phyloP scores from a whole-genome alignment of 2,329 filamentous ascomycete genomes.

The Trichoderma lentiforme region DNA sequence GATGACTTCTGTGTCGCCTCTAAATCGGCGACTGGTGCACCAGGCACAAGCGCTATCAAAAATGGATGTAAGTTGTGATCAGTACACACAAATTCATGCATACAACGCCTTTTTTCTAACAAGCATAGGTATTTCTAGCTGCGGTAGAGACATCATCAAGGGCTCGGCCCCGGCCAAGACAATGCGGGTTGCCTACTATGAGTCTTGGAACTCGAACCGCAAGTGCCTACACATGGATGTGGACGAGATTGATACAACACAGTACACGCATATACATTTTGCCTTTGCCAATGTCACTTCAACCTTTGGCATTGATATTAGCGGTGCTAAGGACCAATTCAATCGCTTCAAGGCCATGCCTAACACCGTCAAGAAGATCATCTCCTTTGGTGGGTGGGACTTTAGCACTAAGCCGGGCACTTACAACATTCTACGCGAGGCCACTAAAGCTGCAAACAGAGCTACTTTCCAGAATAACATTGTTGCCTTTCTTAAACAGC shows the following conservation, averaged over 20 bases:
- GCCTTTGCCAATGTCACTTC: constrained; percentile 29
- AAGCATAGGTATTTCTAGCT: constrained; percentile 30
- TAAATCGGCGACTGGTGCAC: constrained; percentile 27
- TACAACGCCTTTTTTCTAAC: neutral
- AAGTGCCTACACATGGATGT: constrained; percentile 33
- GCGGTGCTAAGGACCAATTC: constrained; percentile 28
- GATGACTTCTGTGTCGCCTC: constrained; percentile 41
- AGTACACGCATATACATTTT: constrained; percentile 35
- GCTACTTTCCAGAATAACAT: constrained; percentile 36
- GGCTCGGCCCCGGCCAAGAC: constrained; percentile 26
- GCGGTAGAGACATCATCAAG: constrained; percentile 32
- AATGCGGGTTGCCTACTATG: constrained; percentile 32
- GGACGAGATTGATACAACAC: constrained; percentile 22
- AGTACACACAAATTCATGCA: neutral
- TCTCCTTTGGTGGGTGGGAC: constrained; percentile 38
- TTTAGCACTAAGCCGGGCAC: constrained; percentile 28
- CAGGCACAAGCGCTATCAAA: constrained; percentile 27
- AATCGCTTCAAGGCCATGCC: constrained; percentile 29
- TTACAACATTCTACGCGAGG: constrained; percentile 30
- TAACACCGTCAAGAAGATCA: constrained; percentile 30
- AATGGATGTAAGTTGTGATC: constrained; percentile 24
- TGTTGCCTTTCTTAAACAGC: constrained; percentile 37
- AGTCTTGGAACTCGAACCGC: constrained; percentile 31
- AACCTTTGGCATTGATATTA: constrained; percentile 20
- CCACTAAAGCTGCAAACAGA: constrained; percentile 34